phyloP scores from a whole-genome alignment of 495 filamentous ascomycete genomes.

The Thermochaetoides thermophila region DNA sequence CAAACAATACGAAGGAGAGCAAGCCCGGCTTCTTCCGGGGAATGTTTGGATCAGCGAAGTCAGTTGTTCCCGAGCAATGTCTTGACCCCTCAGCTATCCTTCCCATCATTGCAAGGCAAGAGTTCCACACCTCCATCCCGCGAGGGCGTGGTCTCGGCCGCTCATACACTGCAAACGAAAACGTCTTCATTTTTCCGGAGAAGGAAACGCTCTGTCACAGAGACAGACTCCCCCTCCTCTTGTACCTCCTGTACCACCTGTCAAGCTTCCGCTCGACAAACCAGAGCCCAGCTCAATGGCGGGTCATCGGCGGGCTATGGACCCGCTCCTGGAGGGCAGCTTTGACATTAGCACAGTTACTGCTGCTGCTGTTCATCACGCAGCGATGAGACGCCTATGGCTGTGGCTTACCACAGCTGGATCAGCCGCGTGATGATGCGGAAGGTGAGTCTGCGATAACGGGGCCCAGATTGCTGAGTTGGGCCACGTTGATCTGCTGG shows the following conservation, averaged over 20 bases:
- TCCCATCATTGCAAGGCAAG: slow-evolving; percentile 21
- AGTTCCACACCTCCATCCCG: slow-evolving; percentile 31
- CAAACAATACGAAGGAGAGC: slow-evolving; percentile 41
- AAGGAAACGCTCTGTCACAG: slow-evolving; percentile 70
- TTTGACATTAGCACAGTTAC: slow-evolving; percentile 10
- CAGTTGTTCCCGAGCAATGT: slow-evolving; percentile 7
- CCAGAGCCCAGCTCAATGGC: slow-evolving; percentile 57
- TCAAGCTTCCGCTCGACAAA: slow-evolving; percentile 17
- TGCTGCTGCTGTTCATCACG: too few relatives aligned
- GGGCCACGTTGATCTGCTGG: too few relatives aligned
- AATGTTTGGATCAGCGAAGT: slow-evolving; percentile 58
- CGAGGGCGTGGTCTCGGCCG: slow-evolving; percentile 27
- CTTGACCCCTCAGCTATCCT: slow-evolving; percentile 8
- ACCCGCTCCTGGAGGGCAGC: slow-evolving; percentile 50
- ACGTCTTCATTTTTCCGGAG: slow-evolving; percentile 83
- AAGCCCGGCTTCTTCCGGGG: slow-evolving; percentile 82
- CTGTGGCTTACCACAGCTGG: too few relatives aligned
- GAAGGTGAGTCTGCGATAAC: too few relatives aligned
- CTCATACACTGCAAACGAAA: slow-evolving; percentile 65
- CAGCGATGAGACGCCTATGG: too few relatives aligned
- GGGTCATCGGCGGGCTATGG: slow-evolving; percentile 81
- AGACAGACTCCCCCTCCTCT: slow-evolving; percentile 29
- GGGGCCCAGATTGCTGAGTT: too few relatives aligned
- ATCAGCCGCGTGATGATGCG: too few relatives aligned
- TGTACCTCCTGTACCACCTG: slow-evolving; percentile 15